Evolutionary conservation across 345 rosid species (phyloP).

Genomic region (Eutrema yunnanense): DNA sequence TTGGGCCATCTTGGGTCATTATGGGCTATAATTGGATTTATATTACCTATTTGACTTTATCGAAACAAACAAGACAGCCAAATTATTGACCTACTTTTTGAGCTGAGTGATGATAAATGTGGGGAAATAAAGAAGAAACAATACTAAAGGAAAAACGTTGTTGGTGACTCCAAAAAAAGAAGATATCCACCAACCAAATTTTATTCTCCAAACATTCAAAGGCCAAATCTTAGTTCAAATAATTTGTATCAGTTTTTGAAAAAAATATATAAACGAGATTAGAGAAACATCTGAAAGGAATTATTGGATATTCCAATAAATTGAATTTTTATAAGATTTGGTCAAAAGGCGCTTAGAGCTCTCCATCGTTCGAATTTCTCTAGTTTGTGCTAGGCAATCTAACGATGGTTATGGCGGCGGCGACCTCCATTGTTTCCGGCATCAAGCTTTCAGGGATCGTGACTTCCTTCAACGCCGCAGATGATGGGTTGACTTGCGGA

Average conservation of each 20-base stretch:
- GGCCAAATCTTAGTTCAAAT: background rate
- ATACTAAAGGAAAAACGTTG: background rate
- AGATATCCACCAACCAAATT: background rate
- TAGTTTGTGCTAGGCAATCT: background rate
- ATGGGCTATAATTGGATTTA: background rate
- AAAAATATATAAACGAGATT: too few relatives aligned
- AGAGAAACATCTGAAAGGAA: too few relatives aligned
- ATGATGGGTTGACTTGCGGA: background rate
- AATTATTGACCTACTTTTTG: background rate
- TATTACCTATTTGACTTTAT: background rate
- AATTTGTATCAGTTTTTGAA: too few relatives aligned
- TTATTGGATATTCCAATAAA: too few relatives aligned
- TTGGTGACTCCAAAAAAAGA: background rate
- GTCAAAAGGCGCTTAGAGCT: background rate
- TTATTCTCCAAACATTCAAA: background rate
- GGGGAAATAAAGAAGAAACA: background rate
- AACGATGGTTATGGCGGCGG: background rate
- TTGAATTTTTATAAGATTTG: background rate
- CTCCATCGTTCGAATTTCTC: background rate
- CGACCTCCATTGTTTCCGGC: conserved; percentile 27
- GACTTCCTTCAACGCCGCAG: conserved; percentile 8
- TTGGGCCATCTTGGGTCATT: conserved; percentile 10
- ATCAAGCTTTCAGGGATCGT: conserved; percentile 12
- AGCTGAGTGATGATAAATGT: background rate
- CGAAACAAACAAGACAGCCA: background rate